Percentiles rank a stretch among this genome's conserved stretches.
phyloP scores from a whole-genome alignment of 192 early-diverging fungal species.

The Linderina pennispora region DNA sequence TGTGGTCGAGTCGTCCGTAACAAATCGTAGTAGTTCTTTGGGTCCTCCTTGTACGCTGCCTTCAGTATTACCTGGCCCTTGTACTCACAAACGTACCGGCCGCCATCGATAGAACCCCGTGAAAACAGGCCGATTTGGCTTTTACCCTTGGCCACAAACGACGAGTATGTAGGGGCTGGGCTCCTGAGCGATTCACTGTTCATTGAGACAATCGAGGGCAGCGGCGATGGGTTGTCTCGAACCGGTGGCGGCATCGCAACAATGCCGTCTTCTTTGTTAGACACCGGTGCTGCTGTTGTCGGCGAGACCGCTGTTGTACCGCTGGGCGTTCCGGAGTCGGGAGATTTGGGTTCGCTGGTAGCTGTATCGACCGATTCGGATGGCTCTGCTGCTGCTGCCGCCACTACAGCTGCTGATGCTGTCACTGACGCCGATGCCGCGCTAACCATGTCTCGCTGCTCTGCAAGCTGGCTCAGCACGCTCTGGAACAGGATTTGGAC shows the following conservation, averaged over 20 bases:
- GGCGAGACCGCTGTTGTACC: too few relatives aligned
- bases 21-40: slow-evolving; percentile 60
- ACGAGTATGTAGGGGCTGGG: slow-evolving; percentile 8
- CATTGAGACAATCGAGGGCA: slow-evolving; percentile 18
- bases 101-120: slow-evolving; percentile 5
- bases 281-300: background rate
- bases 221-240: background rate
- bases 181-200: slow-evolving; percentile 1
- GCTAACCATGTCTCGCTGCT: slow-evolving; percentile 24
- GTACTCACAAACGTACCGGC: slow-evolving; percentile 67
- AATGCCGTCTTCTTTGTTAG: background rate
- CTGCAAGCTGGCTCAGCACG: slow-evolving; percentile 41
- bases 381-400: too few relatives aligned
- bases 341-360: too few relatives aligned
- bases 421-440: slow-evolving; percentile 9
- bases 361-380: too few relatives aligned
- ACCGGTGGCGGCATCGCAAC: background rate
- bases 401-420: too few relatives aligned
- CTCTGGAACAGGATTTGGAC: slow-evolving; percentile 44
- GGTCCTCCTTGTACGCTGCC: slow-evolving; percentile 57
- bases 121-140: slow-evolving; percentile 33
- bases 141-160: slow-evolving; percentile 12
- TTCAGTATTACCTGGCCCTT: slow-evolving; percentile 67
- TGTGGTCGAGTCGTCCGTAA: slow-evolving; percentile 58
- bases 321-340: too few relatives aligned